Base-by-base conservation (phyloP, 2,329 filamentous ascomycete genomes). In the Beauveria pseudobassiana region DNA sequence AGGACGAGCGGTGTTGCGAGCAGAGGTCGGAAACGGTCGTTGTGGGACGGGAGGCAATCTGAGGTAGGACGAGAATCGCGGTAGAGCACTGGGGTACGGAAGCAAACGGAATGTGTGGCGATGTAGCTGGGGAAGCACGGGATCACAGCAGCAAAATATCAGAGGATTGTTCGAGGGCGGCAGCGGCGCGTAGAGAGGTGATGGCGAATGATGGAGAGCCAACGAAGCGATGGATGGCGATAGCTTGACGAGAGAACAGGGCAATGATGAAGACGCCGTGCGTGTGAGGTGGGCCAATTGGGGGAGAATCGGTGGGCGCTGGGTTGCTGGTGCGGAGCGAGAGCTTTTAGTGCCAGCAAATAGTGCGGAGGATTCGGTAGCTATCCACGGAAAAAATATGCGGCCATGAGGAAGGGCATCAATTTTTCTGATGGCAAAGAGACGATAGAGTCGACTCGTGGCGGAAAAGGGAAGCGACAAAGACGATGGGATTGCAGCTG, bases 251-350 rank as follows among this genome's bases (percentile, higher is more conserved):
- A 40, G 22, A 30, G 26, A 48, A 48, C 28, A 50, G 50, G 50
- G 59, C 59, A 20, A 55, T 60, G 58, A 60, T 61, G 59, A 55
- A 46, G 38, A 42, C 20, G 51, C 30, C 30, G 30, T 34, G 46
- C 34, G 24, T 45, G 43, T 50, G 53, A 53, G 52, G 51, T 48
- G 57, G 52, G 45, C 59, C 59, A 62, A 62, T 62, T 51, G 59
- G 52, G 24, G 45, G 59, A 56, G 52, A 62, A 50, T 62, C 52
- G 59, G 49, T 43, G 49, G 57, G 57, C 49, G 48, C 38, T 46
- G 24, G 45, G 22, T 7, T 55, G 52, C 12, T 45, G 52, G 52
- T 56, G 59, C 59, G 52, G 59, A 62, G 59, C 45, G 59, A 51
- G 20, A 43, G 38, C 28, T n/a, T 22, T 52, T 30, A 52, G 50